phyloP scores from a whole-genome alignment of 129 eudicot genomes.

The Erigeron canadensis region DNA sequence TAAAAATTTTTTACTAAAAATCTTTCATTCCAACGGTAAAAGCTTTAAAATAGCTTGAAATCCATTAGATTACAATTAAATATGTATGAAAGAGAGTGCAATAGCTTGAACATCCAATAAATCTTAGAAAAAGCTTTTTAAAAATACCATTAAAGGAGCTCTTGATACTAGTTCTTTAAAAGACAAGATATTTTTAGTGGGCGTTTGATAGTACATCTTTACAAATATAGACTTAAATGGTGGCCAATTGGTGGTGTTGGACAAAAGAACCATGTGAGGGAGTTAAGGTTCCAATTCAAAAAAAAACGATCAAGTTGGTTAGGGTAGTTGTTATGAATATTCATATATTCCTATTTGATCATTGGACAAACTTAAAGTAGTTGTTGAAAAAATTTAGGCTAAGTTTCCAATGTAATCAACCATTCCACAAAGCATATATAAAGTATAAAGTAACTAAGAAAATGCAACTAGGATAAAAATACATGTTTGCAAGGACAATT shows the following conservation, averaged over 20 bases:
- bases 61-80: no score
- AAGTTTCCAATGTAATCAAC: constrained; percentile 25
- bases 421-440: constrained; percentile 7
- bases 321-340: constrained; percentile 23
- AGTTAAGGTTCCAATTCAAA: constrained; percentile 19
- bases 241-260: constrained; percentile 21
- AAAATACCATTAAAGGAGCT: no score
- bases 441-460: neutral
- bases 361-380: constrained; percentile 16
- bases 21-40: no score
- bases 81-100: no score
- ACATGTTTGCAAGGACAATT: constrained; percentile 11
- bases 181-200: no score
- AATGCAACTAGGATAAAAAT: constrained; percentile 27
- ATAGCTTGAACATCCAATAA: no score
- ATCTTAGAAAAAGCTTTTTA: no score
- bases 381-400: constrained; percentile 23
- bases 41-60: no score
- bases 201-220: neutral
- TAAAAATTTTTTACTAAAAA: no score
- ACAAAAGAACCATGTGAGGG: constrained; percentile 25
- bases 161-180: no score
- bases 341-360: neutral
- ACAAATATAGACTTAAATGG: neutral
- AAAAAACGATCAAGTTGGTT: constrained; percentile 25